phyloP scores from a whole-genome alignment of 768 basidiomycete genomes.

The Leucocoprinus birnbaumii region DNA sequence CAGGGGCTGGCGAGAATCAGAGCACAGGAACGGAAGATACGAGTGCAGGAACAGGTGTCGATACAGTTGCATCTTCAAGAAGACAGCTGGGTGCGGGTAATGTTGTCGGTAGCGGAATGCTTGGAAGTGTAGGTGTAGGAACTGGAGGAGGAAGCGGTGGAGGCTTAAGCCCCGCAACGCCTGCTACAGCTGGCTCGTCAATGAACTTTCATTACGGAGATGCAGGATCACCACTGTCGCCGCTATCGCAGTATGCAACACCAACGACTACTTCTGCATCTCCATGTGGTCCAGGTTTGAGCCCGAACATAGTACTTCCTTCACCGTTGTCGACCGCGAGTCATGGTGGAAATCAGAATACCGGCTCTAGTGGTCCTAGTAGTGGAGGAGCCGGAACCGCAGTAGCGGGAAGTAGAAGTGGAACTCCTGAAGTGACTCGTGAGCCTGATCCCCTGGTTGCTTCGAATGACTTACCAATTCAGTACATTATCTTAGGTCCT shows the following conservation, averaged over 20 bases:
- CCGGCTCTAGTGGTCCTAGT: too few species aligned
- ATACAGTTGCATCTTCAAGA: neutral
- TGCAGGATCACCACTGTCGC: too few species aligned
- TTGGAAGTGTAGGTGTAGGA: neutral
- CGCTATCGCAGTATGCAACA: slow-evolving; percentile 6
- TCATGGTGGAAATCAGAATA: too few species aligned
- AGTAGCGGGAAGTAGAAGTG: slow-evolving; percentile 26
- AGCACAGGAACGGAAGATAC: neutral
- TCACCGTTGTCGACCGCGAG: too few species aligned
- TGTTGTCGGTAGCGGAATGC: too few species aligned
- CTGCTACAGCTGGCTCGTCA: neutral
- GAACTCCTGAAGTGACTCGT: slow-evolving; percentile 43
- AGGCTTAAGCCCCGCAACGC: neutral
- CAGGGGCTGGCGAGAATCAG: neutral
- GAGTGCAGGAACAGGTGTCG: neutral
- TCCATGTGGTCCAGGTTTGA: neutral
- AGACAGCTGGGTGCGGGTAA: neutral
- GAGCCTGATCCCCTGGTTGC: slow-evolving; percentile 19
- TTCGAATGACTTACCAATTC: neutral
- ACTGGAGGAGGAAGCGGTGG: neutral
- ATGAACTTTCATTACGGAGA: too few species aligned
- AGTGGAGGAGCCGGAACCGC: neutral
- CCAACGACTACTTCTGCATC: neutral
- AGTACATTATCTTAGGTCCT: slow-evolving; percentile 32
- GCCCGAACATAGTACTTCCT: neutral